Conservation (phyloP, 2,329 filamentous ascomycete species). For the Colletotrichum sp. region DNA sequence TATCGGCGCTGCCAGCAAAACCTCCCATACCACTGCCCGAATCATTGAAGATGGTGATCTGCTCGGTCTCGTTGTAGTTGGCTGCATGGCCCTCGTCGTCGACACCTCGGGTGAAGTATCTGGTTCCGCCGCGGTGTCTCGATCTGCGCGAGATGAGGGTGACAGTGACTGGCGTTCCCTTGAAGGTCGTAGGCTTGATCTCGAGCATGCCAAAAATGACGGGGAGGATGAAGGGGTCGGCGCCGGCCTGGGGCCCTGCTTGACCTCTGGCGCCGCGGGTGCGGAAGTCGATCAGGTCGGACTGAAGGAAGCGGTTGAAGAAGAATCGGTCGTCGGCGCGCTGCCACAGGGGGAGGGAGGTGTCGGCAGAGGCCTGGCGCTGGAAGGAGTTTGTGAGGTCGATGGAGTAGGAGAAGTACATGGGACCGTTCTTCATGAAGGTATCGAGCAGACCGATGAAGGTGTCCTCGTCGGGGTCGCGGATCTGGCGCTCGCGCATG, state of each 20-base stretch:
- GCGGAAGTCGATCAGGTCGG: slow-evolving; percentile 90
- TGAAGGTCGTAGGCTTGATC: slow-evolving; percentile 86
- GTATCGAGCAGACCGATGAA: slow-evolving; percentile 84
- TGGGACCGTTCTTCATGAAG: slow-evolving; percentile 81
- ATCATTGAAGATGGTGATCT: slow-evolving; percentile 90
- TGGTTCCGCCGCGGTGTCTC: slow-evolving; percentile 84
- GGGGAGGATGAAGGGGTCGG: slow-evolving; percentile 92
- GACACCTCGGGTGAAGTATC: slow-evolving; percentile 93
- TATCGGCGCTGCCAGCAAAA: slow-evolving; percentile 77
- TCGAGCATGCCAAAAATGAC: slow-evolving; percentile 97
- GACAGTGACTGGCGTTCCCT: slow-evolving; percentile 83
- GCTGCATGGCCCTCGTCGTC: slow-evolving; percentile 95
- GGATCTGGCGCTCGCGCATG: slow-evolving; percentile 88
- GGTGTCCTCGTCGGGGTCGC: slow-evolving; percentile 92
- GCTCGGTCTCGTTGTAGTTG: slow-evolving; percentile 99
- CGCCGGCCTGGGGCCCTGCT: slow-evolving; percentile 72
- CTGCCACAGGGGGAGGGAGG: slow-evolving; percentile 81
- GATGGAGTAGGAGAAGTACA: slow-evolving; percentile 98
- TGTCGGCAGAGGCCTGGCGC: slow-evolving; percentile 81
- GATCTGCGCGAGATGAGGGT: slow-evolving; percentile 89
- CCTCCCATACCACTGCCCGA: slow-evolving; percentile 74
- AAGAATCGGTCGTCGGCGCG: slow-evolving; percentile 97
- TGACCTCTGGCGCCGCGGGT: slow-evolving; percentile 66
- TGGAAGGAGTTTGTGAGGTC: slow-evolving; percentile 98
- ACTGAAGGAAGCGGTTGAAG: slow-evolving; percentile 94